These are phyloP conservation scores for Drosera capensis DNA, from an alignment of 148 eudicot genomes.

Conservation along the genomic window DNA sequence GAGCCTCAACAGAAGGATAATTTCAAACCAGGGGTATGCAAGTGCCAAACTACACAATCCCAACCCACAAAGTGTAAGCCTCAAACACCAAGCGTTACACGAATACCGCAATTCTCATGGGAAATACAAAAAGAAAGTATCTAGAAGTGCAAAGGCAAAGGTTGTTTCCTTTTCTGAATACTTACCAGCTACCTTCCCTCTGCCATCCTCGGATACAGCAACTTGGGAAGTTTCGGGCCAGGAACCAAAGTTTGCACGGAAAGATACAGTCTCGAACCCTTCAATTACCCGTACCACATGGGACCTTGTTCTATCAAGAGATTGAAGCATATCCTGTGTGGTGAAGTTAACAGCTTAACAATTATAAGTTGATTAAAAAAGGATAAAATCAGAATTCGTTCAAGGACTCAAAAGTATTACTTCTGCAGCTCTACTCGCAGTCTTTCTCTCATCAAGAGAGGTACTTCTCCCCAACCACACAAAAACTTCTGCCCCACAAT, in stretches of 20 bases:
- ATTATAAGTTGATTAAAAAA: background rate
- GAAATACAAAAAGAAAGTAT: background rate
- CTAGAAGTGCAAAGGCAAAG: background rate
- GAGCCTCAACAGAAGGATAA: background rate
- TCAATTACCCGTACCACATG: slow-evolving; percentile 68
- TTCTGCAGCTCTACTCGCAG: slow-evolving; percentile 66
- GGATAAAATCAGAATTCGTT: background rate
- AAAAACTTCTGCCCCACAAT: slow-evolving; percentile 64
- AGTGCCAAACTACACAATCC: background rate
- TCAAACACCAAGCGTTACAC: background rate
- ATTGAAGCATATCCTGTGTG: slow-evolving; percentile 54
- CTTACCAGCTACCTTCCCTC: slow-evolving; percentile 96
- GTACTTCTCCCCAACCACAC: slow-evolving; percentile 91
- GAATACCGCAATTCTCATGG: background rate
- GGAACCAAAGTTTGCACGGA: slow-evolving; percentile 50
- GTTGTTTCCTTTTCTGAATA: slow-evolving; percentile 4
- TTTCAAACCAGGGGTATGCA: background rate
- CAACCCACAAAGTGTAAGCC: background rate
- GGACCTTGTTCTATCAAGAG: slow-evolving; percentile 49
- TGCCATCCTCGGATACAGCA: slow-evolving; percentile 75
- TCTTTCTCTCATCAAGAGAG: slow-evolving; percentile 58
- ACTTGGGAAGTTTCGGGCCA: slow-evolving; percentile 64
- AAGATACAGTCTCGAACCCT: slow-evolving; percentile 69
- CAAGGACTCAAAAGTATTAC: slow-evolving; percentile 19
- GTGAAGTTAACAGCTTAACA: slow-evolving; percentile 3